These are phyloP conservation scores for Gossypium herbaceum DNA, from an alignment of 345 rosid genomes.

Conservation along the genomic window DNA sequence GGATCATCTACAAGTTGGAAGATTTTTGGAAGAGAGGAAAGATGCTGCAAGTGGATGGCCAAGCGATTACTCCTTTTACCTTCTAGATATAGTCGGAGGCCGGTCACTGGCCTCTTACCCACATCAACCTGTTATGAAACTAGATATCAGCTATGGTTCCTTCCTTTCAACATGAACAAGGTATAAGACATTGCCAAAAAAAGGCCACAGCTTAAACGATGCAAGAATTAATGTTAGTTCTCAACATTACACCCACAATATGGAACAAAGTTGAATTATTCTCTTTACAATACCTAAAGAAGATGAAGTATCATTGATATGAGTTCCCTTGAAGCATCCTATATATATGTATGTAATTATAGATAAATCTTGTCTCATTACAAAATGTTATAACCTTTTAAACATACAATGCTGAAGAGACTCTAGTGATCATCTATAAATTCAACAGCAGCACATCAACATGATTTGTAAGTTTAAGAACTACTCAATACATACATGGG, in stretches of 20 bases:
- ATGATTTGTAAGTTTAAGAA: not conserved
- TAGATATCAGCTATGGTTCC: not conserved
- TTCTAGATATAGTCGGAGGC: constrained; percentile 89
- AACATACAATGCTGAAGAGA: not conserved
- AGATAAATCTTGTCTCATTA: not conserved
- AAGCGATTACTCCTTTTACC: constrained; percentile 82
- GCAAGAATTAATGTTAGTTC: not conserved
- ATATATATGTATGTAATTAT: not conserved
- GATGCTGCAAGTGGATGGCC: constrained; percentile 91
- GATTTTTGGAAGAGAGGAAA: constrained; percentile 85
- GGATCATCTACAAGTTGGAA: constrained; percentile 78
- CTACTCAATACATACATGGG: not conserved
- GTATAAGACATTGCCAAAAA: not conserved
- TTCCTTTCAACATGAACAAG: not conserved
- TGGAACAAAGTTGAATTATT: not conserved
- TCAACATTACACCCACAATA: not conserved
- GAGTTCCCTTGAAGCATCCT: not conserved
- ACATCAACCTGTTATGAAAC: constrained; percentile 70
- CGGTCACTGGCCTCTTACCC: constrained; percentile 90
- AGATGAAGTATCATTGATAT: not conserved
- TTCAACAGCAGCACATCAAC: not conserved
- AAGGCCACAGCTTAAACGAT: not conserved
- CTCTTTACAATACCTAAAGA: not conserved
- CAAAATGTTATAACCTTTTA: not conserved
- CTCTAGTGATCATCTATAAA: not conserved